Conservation (phyloP, 1,284 basidiomycete species). For the Cryptococcus amylolentus region DNA sequence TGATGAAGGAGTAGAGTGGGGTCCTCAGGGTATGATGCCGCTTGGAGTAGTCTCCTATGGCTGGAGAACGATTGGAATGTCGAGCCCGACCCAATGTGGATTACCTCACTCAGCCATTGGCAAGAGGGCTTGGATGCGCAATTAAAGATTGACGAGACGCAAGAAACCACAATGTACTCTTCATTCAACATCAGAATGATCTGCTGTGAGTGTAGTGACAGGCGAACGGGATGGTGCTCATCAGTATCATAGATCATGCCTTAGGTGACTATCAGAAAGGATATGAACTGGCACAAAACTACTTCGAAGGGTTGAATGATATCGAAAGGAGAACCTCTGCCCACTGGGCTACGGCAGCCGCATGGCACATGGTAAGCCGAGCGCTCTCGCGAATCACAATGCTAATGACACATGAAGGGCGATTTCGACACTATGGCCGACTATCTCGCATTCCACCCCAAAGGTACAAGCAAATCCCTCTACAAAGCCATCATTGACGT, state of each 20-base stretch:
- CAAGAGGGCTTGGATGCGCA: conserved; percentile 28
- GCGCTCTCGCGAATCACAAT: neutral
- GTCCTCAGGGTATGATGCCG: conserved; percentile 28
- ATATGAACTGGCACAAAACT: conserved; percentile 30
- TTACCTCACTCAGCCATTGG: conserved; percentile 40
- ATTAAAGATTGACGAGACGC: conserved; percentile 20
- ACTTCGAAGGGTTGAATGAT: conserved; percentile 37
- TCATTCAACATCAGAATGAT: conserved; percentile 39
- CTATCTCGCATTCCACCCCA: conserved; percentile 40
- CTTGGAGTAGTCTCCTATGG: conserved; percentile 35
- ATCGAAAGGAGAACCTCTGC: conserved; percentile 33
- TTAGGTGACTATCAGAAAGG: conserved; percentile 35
- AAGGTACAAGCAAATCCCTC: conserved; percentile 41
- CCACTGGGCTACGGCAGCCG: conserved; percentile 39
- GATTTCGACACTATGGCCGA: conserved; percentile 44
- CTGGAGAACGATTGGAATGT: conserved; percentile 27
- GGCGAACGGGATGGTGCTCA: neutral
- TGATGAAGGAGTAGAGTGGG: conserved; percentile 1
- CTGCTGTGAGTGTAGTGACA: conserved; percentile 24
- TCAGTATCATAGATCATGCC: conserved; percentile 27
- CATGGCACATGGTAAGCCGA: conserved; percentile 40
- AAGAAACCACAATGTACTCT: conserved; percentile 21
- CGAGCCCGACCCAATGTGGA: conserved; percentile 35
- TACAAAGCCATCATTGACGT: conserved; percentile 48
- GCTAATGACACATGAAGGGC: conserved; percentile 15